Conservation (phyloP, 495 filamentous ascomycete genomes). For the Penicillium turbatum region DNA sequence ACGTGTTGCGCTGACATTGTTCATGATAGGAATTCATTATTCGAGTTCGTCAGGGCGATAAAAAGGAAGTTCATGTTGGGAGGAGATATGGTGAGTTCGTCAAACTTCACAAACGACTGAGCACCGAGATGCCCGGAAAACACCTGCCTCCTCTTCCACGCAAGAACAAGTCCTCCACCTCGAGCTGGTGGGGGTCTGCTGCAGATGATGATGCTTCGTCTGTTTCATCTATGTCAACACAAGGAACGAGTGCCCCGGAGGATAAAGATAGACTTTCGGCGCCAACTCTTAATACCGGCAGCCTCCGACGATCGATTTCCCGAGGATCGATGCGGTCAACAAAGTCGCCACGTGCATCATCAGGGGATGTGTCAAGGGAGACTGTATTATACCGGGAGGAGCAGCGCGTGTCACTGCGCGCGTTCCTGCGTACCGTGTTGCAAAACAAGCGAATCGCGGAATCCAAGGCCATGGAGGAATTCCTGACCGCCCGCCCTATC, state of each 20-base stretch:
- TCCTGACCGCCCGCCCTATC: conserved; percentile 66
- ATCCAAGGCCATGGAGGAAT: conserved; percentile 76
- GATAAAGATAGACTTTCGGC: conserved; percentile 35
- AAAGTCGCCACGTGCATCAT: conserved; percentile 49
- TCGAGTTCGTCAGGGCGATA: conserved; percentile 67
- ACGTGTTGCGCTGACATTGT: conserved; percentile 7
- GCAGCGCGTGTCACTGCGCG: conserved; percentile 86
- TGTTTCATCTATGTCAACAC: conserved; percentile 71
- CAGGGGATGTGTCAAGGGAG: conserved; percentile 35
- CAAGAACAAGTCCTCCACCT: conserved; percentile 77
- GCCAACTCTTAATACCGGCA: conserved; percentile 23
- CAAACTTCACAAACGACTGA: conserved; percentile 70
- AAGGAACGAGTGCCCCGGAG: conserved; percentile 35
- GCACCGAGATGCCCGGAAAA: conserved; percentile 86
- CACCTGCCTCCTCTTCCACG: conserved; percentile 79
- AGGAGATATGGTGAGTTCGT: conserved; percentile 86
- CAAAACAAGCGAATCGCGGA: conserved; percentile 79
- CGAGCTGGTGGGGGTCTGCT: conserved; percentile 47
- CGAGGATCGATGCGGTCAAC: conserved; percentile 34
- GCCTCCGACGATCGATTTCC: conserved; percentile 37
- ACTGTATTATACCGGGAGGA: conserved; percentile 78
- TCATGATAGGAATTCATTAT: conserved; percentile 76
- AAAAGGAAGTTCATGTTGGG: conserved; percentile 71
- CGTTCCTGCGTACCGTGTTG: conserved; percentile 78
- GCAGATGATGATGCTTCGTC: conserved; percentile 69